Evolutionary conservation across 2,329 filamentous ascomycete genomes (phyloP).

Genomic region (Microsporum ferrugineum): DNA sequence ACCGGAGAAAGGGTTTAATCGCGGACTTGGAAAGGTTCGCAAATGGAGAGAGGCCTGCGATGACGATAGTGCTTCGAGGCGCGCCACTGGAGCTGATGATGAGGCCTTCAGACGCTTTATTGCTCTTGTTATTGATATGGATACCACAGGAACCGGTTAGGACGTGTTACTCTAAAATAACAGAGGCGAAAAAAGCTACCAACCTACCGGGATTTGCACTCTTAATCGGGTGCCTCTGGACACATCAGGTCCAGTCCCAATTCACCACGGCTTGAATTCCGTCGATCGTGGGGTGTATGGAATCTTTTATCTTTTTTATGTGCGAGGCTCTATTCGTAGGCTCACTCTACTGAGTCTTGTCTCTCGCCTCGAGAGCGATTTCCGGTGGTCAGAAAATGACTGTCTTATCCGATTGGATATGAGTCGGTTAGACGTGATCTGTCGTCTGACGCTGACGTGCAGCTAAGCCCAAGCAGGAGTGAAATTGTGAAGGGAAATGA

Average conservation of each 20-base stretch:
- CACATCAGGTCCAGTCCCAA: not conserved
- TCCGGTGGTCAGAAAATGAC: not conserved
- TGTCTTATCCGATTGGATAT: not conserved
- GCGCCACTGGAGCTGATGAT: constrained; percentile 18
- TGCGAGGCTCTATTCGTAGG: not conserved
- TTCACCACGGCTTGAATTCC: not conserved
- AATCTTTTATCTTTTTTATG: not conserved
- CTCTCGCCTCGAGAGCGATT: not conserved
- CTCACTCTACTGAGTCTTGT: not conserved
- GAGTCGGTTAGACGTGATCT: not conserved
- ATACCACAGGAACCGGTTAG: constrained; percentile 4
- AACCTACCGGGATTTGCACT: not conserved
- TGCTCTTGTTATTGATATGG: constrained; percentile 20
- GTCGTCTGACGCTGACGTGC: not conserved
- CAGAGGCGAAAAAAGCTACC: not conserved
- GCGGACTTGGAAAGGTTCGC: constrained; percentile 30
- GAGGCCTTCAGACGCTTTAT: constrained; percentile 31
- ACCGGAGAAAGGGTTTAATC: constrained; percentile 33
- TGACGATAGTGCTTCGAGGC: constrained; percentile 19
- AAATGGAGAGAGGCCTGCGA: constrained; percentile 30
- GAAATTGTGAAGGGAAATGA: not conserved
- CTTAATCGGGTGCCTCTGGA: not conserved
- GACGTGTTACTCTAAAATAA: not conserved
- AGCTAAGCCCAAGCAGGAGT: not conserved
- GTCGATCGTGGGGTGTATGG: not conserved